Evolutionary conservation across 768 basidiomycete genomes (phyloP).

Genomic region (Collybia sp.): DNA sequence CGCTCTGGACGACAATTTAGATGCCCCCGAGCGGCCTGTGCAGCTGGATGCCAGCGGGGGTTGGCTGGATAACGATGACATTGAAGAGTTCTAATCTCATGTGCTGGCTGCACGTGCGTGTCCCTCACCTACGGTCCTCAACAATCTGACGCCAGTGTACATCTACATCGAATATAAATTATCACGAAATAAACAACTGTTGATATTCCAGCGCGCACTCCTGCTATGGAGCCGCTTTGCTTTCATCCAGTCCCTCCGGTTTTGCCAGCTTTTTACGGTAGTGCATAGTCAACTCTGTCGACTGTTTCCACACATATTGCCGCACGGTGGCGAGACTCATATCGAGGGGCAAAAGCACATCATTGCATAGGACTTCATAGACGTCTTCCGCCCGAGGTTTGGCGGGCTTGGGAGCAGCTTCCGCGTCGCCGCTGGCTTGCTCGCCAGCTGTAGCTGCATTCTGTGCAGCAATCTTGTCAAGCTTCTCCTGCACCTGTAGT

Average conservation of each 20-base stretch:
- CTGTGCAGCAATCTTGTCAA: slow-evolving; percentile 43
- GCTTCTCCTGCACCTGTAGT: slow-evolving; percentile 75
- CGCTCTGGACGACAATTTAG: slow-evolving; percentile 18
- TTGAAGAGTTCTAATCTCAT: slow-evolving; percentile 40
- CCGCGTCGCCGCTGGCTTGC: not conserved
- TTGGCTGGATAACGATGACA: slow-evolving; percentile 58
- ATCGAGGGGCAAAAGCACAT: slow-evolving; percentile 72
- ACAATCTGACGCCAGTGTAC: too few relatives aligned
- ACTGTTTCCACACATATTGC: slow-evolving; percentile 84
- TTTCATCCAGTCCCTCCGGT: too few relatives aligned
- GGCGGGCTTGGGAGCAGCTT: slow-evolving; percentile 13
- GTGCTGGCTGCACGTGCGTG: too few relatives aligned
- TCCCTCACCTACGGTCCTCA: too few relatives aligned
- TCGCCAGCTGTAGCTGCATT: slow-evolving; percentile 1
- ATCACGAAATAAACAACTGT: too few relatives aligned
- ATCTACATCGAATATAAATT: too few relatives aligned
- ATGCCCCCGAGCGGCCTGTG: slow-evolving; percentile 19
- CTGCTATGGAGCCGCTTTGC: too few relatives aligned
- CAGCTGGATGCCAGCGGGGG: slow-evolving; percentile 32
- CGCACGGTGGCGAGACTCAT: slow-evolving; percentile 91
- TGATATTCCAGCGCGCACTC: too few relatives aligned
- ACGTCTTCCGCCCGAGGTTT: slow-evolving; percentile 52
- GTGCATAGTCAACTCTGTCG: slow-evolving; percentile 68
- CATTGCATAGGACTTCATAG: slow-evolving; percentile 88
- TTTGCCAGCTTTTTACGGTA: slow-evolving; percentile 50